Percentiles rank a stretch among this genome's conserved stretches.
Evolutionary conservation across 2,329 filamentous ascomycete genomes (phyloP).

Genomic region (Pseudophaeomoniella oleicola): DNA sequence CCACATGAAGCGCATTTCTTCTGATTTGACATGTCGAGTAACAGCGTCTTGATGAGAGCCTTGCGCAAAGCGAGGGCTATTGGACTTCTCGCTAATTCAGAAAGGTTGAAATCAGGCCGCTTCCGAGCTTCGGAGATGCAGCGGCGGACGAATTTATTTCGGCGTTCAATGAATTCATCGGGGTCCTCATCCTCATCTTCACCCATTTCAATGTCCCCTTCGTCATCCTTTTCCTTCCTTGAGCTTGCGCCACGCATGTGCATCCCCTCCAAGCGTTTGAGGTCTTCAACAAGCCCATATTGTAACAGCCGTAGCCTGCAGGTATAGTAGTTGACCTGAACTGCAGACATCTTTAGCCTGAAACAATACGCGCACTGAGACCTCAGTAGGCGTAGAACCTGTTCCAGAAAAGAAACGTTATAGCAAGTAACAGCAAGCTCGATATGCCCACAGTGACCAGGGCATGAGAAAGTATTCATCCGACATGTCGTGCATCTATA

Average conservation of each 20-base stretch:
- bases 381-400: constrained; percentile 69
- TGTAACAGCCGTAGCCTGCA: constrained; percentile 80
- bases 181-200: constrained; percentile 47
- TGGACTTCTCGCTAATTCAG: constrained; percentile 58
- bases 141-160: constrained; percentile 56
- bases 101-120: constrained; percentile 26
- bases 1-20: constrained; percentile 55
- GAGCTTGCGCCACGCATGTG: constrained; percentile 13
- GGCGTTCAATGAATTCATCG: constrained; percentile 37
- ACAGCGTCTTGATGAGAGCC: constrained; percentile 65
- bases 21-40: constrained; percentile 54
- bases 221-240: constrained; percentile 32
- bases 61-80: constrained; percentile 64
- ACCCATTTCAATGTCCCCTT: constrained; percentile 33
- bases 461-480: constrained; percentile 64
- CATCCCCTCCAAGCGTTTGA: constrained; percentile 31
- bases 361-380: constrained; percentile 87
- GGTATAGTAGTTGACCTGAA: constrained; percentile 60
- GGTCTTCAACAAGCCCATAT: constrained; percentile 62
- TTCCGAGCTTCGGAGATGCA: constrained; percentile 45
- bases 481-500: constrained; percentile 82
- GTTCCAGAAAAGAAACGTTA: constrained; percentile 93
- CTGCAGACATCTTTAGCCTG: constrained; percentile 63
- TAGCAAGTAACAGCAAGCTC: constrained; percentile 88
- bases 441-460: constrained; percentile 89